phyloP scores from a whole-genome alignment of 768 basidiomycete genomes.

The Coprinopsis cinerea region DNA sequence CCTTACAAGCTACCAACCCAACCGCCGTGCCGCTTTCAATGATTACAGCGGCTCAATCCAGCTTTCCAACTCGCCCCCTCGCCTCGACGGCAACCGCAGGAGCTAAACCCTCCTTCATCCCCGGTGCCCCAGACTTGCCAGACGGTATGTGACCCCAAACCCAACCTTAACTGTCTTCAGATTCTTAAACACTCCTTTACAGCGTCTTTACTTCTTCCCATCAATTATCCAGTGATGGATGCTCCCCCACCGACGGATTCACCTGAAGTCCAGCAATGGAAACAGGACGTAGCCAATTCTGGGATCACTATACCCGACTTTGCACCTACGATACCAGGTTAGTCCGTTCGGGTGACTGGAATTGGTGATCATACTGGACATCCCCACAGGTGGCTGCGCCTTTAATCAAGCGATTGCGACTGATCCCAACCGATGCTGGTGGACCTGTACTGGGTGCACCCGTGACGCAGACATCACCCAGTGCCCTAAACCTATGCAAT shows the following conservation, averaged over 20 bases:
- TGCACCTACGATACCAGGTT: slow-evolving; percentile 34
- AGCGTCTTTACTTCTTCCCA: slow-evolving; percentile 40
- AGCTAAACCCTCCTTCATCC: slow-evolving; percentile 41
- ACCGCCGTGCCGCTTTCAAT: slow-evolving; percentile 52
- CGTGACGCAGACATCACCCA: slow-evolving; percentile 59
- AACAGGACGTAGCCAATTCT: slow-evolving; percentile 49
- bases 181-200: background rate
- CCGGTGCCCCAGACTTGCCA: slow-evolving; percentile 56
- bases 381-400: slow-evolving; percentile 45
- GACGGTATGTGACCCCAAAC: slow-evolving; percentile 31
- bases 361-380: background rate
- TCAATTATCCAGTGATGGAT: slow-evolving; percentile 68
- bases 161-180: background rate
- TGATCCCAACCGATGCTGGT: slow-evolving; percentile 64
- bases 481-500: slow-evolving; percentile 63
- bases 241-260: slow-evolving; percentile 52
- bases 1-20: slow-evolving; percentile 47
- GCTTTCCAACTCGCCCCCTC: slow-evolving; percentile 39
- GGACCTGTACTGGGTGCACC: slow-evolving; percentile 73
- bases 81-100: slow-evolving; percentile 45
- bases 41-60: slow-evolving; percentile 39
- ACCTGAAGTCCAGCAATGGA: slow-evolving; percentile 65
- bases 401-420: slow-evolving; percentile 51
- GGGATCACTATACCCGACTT: slow-evolving; percentile 57
- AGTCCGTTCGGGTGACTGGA: slow-evolving; percentile 11